Evolutionary conservation across 2,329 filamentous ascomycete genomes (phyloP).

Genomic region (Malbranchea zuffiana): DNA sequence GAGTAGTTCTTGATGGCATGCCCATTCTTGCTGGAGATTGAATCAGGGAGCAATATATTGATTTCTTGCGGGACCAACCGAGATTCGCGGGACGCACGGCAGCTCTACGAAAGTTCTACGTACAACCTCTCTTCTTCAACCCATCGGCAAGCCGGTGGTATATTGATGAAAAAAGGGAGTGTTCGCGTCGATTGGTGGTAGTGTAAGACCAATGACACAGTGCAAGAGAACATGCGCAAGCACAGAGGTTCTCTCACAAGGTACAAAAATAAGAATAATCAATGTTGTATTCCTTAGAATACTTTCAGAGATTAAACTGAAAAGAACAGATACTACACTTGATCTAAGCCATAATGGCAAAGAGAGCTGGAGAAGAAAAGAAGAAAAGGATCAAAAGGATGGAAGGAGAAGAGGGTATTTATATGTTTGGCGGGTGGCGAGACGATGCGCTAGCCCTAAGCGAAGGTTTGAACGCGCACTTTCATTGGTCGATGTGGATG

Average conservation of each 20-base stretch:
- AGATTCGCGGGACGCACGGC: no score
- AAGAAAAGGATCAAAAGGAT: constrained; percentile 27
- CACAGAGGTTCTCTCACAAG: constrained; percentile 50
- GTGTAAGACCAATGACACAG: constrained; percentile 68
- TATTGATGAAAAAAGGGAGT: constrained; percentile 48
- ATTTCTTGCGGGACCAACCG: no score
- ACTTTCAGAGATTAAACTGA: constrained; percentile 94
- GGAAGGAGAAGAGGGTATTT: constrained; percentile 19
- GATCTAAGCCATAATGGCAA: constrained; percentile 63
- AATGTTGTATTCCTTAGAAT: constrained; percentile 58
- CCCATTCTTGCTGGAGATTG: no score
- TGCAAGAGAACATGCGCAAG: constrained; percentile 57
- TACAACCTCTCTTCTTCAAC: constrained; percentile 50
- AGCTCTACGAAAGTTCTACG: no score
- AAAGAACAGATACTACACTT: constrained; percentile 96
- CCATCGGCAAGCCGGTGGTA: constrained; percentile 40
- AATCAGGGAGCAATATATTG: no score
- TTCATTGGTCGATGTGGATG: constrained; percentile 9
- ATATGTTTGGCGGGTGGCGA: constrained; percentile 18
- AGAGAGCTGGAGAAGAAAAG: constrained; percentile 41
- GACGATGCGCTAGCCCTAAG: constrained; percentile 16
- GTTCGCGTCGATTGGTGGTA: constrained; percentile 61
- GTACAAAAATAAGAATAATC: constrained; percentile 76
- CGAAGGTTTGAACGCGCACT: constrained; percentile 5
- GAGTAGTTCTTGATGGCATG: no score